These are phyloP conservation scores for Wickerhamomyces xylosicus DNA, from an alignment of 805 yeast species.

Conservation along the genomic window DNA sequence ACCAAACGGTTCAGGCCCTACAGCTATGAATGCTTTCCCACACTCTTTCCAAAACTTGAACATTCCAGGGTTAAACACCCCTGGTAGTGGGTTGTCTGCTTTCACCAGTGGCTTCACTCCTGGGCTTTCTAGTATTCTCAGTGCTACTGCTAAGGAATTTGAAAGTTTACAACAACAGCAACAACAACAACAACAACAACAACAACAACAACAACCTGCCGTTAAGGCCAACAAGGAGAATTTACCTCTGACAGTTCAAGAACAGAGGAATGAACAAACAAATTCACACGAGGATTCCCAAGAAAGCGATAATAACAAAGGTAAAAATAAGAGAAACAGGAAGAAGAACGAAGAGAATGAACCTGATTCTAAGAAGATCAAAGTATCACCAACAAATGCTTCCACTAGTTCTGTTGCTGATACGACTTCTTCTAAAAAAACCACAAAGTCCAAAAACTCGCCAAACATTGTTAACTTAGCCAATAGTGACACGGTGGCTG, in stretches of 20 bases:
- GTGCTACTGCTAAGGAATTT: slow-evolving; percentile 10
- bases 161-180: slow-evolving; percentile 8
- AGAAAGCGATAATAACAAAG: slow-evolving; percentile 1
- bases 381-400: no score
- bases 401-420: no score
- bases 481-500: no score
- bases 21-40: slow-evolving; percentile 21
- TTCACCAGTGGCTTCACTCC: slow-evolving; percentile 24
- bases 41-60: slow-evolving; percentile 27
- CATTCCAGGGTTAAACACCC: slow-evolving; percentile 16
- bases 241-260: not conserved
- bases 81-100: slow-evolving; percentile 8
- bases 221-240: not conserved
- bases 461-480: no score
- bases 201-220: slow-evolving; percentile 2
- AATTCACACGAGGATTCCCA: not conserved
- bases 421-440: no score
- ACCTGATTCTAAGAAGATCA: slow-evolving; percentile 3
- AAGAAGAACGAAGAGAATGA: not conserved
- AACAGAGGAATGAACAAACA: not conserved
- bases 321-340: slow-evolving; percentile 2
- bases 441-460: no score
- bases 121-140: slow-evolving; percentile 21
- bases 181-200: slow-evolving; percentile 3
- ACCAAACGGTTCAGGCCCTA: slow-evolving; percentile 37